Evolutionary conservation across 495 filamentous ascomycete species (phyloP), one percentile per base, ranked within the genome.

Genomic region (Aspergillus saccharolyticus): DNA sequence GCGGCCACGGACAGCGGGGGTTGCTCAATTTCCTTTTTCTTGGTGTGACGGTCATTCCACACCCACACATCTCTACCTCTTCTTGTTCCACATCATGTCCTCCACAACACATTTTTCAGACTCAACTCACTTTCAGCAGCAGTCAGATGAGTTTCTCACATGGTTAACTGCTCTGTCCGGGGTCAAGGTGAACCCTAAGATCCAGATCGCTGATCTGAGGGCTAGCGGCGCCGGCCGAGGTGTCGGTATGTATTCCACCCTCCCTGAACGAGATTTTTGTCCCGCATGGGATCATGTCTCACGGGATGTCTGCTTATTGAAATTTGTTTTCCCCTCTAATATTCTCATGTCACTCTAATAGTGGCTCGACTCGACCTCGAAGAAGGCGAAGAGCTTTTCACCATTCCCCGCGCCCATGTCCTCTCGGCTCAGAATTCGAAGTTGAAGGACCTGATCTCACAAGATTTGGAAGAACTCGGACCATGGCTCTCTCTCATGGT

Each of bases 401-500:
- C 76, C 18, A 81, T 88, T 51, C 82, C 83, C 12, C 81, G 80
- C 39, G 70, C 76, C 33, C 64, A 75, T 25, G 73, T 88, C 24
- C 75, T 89, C 30, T 75, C 74, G 20, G 72, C 76, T 44, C 71
- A 77, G 55, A 82, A 77, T 57, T 83, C 80, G 10, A 68, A 68
- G 19, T 63, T 83, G 52, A 75, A 74, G 42, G 64, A 66, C 55
- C 65, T 77, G 59, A 69, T 82, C 43, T 55, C 68, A 2, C 69
- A 77, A 47, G 68, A 80, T 56, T 52, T 81, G 16, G 72, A 79
- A 21, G 62, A 65, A 10, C 70, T 78, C 33, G 71, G 70, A 43
- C 74, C 78, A 62, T 87, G 84, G 83, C 67, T 81, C 25, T 79
- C 81, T 8, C 72, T 97, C 8, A 91, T 96, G 61, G 73, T 94